Base-by-base conservation (phyloP, 257 asterid species). In the Craterostigma plantagineum region DNA sequence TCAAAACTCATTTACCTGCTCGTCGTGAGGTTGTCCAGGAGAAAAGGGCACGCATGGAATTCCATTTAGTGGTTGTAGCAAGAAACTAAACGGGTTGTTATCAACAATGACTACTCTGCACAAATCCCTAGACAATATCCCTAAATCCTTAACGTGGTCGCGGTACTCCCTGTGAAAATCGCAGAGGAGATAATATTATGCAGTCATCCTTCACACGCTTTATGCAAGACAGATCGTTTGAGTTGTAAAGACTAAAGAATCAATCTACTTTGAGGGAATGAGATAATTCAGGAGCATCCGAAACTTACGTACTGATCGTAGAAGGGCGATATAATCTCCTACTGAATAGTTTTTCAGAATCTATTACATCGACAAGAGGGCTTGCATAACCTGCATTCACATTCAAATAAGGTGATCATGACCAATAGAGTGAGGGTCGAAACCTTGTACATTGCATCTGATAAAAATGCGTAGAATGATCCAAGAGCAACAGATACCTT, bases 71-170 rank as follows among this genome's bases (percentile, higher is more conserved):
- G 97, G 97, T 66, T 86, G 97, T 69, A 78, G 62, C 56, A 86
- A 59, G 76, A 86, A 86, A 70, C 97, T 86, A 58, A 81, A 86
- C 3, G 97, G 97, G 57, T 86, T 81, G 57, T 86, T 86, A 68
- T 86, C 97, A 42, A 86, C 97, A 47, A 81, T 78, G 37, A 86
- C 97, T 38, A 57, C 65, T 60, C 92, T 73, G 46, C 77, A 45
- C 23, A 81, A 45, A 52, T 86, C 90, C 53, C 69, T 70, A 14
- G 97, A 69, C 62, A 81, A 55, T 68, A 77, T 55, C 4, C 72
- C 60, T 55, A 86, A 65, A 52, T 86, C 97, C 65, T 86, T 86
- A 49, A 86, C 95, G 35, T 86, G 93, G 59, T 81, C 95, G 34
- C 92, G 75, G 34, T 76, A 78, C 56, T 86, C 92, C 77, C 95